Conservation (phyloP, 805 yeast species). For the Schwanniomyces occidentalis region DNA sequence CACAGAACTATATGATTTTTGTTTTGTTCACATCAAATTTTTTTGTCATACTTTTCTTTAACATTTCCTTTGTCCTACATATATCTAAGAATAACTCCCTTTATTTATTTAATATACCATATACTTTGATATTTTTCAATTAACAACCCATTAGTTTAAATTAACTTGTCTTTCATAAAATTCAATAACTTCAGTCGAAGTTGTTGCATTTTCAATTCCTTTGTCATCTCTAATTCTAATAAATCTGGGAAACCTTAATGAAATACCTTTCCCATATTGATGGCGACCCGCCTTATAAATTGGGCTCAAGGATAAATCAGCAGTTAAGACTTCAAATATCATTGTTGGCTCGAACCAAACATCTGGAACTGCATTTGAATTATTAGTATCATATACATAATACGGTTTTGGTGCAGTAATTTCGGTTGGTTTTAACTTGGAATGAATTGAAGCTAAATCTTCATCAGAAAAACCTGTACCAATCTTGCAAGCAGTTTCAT, state of each 20-base stretch:
- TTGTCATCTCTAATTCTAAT: conserved; percentile 84
- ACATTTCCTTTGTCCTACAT: too few relatives aligned
- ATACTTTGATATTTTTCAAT: too few relatives aligned
- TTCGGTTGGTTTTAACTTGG: conserved; percentile 66
- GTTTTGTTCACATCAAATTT: too few relatives aligned
- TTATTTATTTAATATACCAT: not conserved
- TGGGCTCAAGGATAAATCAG: conserved; percentile 87
- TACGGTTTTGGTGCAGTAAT: conserved; percentile 64
- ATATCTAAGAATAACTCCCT: not conserved
- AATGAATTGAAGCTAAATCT: conserved; percentile 59
- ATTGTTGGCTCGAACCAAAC: conserved; percentile 91
- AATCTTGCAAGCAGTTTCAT: conserved; percentile 92
- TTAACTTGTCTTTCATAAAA: conserved; percentile 74
- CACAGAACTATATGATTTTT: too few relatives aligned
- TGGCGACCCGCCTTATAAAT: conserved; percentile 81
- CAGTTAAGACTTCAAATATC: conserved; percentile 86
- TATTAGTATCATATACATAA: conserved; percentile 59
- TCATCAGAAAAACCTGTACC: conserved; percentile 97
- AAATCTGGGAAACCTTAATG: conserved; percentile 87
- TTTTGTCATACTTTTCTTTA: too few relatives aligned
- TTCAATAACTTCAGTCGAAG: conserved; percentile 79
- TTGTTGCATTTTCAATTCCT: conserved; percentile 80
- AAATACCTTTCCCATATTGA: conserved; percentile 77
- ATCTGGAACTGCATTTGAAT: conserved; percentile 75
- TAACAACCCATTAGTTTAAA: conserved; percentile 16